Evolutionary conservation across 2,329 filamentous ascomycete species (phyloP).

Genomic region (Colletotrichum sansevieriae): DNA sequence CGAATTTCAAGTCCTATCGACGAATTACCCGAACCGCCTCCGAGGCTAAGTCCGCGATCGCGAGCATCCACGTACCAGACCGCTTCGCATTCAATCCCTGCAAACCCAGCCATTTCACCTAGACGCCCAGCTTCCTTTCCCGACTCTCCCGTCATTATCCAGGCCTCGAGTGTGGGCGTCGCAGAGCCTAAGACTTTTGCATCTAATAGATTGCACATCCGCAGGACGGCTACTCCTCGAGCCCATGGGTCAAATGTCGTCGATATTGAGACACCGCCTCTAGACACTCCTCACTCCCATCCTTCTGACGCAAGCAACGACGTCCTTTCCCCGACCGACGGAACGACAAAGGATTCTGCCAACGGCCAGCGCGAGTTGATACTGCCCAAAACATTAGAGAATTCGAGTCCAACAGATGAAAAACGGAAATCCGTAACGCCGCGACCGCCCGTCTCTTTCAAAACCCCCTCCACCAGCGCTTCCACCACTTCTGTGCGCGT

Average conservation of each 20-base stretch:
- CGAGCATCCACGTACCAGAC: conserved; percentile 56
- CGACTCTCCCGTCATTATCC: conserved; percentile 47
- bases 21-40: conserved; percentile 42
- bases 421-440: conserved; percentile 55
- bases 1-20: conserved; percentile 40
- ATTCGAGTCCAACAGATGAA: conserved; percentile 61
- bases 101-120: conserved; percentile 39
- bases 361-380: conserved; percentile 63
- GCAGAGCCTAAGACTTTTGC: conserved; percentile 45
- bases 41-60: conserved; percentile 43
- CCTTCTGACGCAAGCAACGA: conserved; percentile 47
- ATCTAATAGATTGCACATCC: conserved; percentile 50
- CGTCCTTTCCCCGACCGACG: conserved; percentile 46
- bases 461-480: conserved; percentile 52
- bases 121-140: conserved; percentile 55
- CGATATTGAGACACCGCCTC: conserved; percentile 48
- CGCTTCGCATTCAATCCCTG: conserved; percentile 45
- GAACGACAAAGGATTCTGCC: conserved; percentile 51
- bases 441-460: conserved; percentile 65
- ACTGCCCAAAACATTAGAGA: conserved; percentile 57
- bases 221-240: conserved; percentile 56
- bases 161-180: conserved; percentile 34
- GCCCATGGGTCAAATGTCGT: conserved; percentile 54
- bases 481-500: conserved; percentile 55
- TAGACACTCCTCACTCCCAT: conserved; percentile 51